phyloP scores from a whole-genome alignment of 352 stramenopile genomes.

The Globisporangium ultimum region DNA sequence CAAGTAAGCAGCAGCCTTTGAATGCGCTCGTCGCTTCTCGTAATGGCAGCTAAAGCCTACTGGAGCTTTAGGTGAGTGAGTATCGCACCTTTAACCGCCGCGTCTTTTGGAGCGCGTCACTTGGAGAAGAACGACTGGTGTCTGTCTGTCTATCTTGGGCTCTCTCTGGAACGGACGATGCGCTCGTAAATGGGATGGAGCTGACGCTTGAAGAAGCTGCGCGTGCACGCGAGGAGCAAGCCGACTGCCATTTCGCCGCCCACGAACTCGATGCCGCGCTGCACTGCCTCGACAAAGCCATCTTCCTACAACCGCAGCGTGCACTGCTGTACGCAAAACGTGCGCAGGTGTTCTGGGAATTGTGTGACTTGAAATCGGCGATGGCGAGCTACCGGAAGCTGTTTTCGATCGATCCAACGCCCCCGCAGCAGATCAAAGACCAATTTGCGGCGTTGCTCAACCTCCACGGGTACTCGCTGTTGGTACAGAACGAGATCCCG shows the following conservation, averaged over 20 bases:
- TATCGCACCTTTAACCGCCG: background rate
- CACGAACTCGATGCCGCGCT: slow-evolving; percentile 47
- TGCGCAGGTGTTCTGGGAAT: slow-evolving; percentile 64
- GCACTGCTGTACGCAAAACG: slow-evolving; percentile 56
- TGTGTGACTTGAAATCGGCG: slow-evolving; percentile 77
- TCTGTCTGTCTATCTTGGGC: no score
- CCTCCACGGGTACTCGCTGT: slow-evolving; percentile 63
- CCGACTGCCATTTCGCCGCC: slow-evolving; percentile 25
- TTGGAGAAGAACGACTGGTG: slow-evolving; percentile 5
- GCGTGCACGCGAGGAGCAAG: slow-evolving; percentile 42
- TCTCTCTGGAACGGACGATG: slow-evolving; percentile 9
- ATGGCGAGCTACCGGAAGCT: slow-evolving; percentile 81
- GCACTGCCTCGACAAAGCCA: slow-evolving; percentile 65
- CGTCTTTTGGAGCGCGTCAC: slow-evolving; percentile 12
- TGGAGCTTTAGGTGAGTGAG: background rate
- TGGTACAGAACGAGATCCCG: slow-evolving; percentile 52
- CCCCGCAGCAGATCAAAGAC: slow-evolving; percentile 66
- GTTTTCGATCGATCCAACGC: slow-evolving; percentile 49
- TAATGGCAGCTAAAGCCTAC: background rate
- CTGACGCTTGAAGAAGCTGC: slow-evolving; percentile 51
- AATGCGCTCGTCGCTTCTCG: background rate
- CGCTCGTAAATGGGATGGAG: slow-evolving; percentile 20
- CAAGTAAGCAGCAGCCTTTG: background rate
- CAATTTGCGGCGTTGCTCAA: slow-evolving; percentile 73
- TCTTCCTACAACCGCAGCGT: slow-evolving; percentile 63